Evolutionary conservation across 179 eudicot genomes (phyloP).

Genomic region (Amaranthus tricolor): DNA sequence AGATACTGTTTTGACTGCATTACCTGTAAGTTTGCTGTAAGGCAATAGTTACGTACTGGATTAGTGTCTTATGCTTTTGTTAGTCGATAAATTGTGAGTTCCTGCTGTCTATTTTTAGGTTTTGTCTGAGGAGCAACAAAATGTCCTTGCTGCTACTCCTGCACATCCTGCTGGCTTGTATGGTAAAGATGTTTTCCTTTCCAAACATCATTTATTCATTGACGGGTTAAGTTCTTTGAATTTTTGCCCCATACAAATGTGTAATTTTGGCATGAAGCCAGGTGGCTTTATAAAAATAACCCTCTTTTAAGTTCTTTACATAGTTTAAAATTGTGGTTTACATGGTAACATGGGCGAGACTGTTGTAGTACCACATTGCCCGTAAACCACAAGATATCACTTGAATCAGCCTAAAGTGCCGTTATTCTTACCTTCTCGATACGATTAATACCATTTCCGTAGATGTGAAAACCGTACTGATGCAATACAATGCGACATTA

Average conservation of each 20-base stretch:
- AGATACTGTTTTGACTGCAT: constrained; percentile 64
- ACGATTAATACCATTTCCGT: too few relatives aligned
- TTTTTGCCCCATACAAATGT: neutral
- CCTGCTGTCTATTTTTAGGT: constrained; percentile 43
- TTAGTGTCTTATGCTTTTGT: neutral
- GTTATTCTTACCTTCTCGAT: too few relatives aligned
- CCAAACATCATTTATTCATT: neutral
- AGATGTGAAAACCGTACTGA: too few relatives aligned
- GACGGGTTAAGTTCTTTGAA: neutral
- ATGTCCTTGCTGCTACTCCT: constrained; percentile 81
- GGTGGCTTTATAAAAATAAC: neutral
- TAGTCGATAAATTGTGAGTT: neutral
- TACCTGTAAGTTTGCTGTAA: constrained; percentile 56
- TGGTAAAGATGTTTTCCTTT: constrained; percentile 41
- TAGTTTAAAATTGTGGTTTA: too few relatives aligned
- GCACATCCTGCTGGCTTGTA: constrained; percentile 91
- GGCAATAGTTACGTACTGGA: neutral
- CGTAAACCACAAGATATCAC: too few relatives aligned
- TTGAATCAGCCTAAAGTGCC: too few relatives aligned
- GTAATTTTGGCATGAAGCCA: neutral
- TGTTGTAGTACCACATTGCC: too few relatives aligned
- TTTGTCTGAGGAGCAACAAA: constrained; percentile 76
- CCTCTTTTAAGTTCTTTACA: neutral
- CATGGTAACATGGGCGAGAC: too few relatives aligned
- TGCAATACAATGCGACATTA: too few relatives aligned